These are phyloP conservation scores for Stramenopiles sp. DNA, from an alignment of 352 stramenopile genomes.

Conservation along the genomic window DNA sequence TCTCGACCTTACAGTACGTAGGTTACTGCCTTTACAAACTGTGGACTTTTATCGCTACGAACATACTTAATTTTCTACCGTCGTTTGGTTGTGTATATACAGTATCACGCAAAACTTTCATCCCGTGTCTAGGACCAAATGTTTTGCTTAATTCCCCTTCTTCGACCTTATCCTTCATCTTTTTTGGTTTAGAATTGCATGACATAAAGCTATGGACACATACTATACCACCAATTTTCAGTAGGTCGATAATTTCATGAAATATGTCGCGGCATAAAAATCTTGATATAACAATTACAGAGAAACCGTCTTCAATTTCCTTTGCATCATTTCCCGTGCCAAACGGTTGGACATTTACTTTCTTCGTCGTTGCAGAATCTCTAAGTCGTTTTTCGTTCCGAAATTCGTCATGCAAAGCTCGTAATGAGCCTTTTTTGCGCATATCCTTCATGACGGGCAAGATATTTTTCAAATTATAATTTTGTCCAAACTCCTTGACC, in stretches of 20 bases:
- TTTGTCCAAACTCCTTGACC: neutral
- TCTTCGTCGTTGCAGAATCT: too few species aligned
- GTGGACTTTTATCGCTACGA: neutral
- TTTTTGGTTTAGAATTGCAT: neutral
- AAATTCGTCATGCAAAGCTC: neutral
- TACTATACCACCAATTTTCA: neutral
- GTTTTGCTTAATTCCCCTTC: neutral
- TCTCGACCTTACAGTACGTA: too few species aligned
- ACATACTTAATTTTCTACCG: neutral
- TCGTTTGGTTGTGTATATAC: neutral
- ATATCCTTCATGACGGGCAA: neutral
- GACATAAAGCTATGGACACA: neutral
- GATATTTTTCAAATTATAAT: neutral
- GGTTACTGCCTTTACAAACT: too few species aligned
- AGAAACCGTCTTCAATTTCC: neutral
- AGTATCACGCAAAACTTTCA: neutral
- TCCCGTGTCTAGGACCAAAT: neutral
- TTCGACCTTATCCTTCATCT: neutral
- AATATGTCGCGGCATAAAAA: neutral
- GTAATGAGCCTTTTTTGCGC: neutral
- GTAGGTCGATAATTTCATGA: neutral
- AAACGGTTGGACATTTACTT: too few species aligned
- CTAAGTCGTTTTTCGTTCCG: too few species aligned
- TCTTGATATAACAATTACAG: neutral
- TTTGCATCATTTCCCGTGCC: neutral